Conservation (phyloP, 2,329 filamentous ascomycete genomes). For the Trichoderma atrobrunneum region DNA sequence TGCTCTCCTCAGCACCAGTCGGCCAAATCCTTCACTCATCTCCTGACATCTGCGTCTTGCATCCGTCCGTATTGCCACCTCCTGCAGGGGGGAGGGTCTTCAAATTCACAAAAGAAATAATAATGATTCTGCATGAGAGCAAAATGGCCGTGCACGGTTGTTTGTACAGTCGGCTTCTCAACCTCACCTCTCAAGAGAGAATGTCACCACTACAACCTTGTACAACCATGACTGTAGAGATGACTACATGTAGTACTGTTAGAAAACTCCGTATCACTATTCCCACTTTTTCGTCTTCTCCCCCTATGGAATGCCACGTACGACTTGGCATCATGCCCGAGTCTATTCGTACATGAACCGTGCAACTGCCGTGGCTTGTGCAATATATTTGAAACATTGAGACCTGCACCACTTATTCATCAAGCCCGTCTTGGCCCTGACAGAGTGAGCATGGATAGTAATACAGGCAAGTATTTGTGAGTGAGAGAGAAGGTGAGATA, state of each 20-base stretch:
- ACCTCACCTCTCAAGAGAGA: background rate
- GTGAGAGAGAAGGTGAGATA: background rate
- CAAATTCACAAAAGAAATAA: background rate
- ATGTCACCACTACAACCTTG: background rate
- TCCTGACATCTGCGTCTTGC: background rate
- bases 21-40: background rate
- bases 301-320: background rate
- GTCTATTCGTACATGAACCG: background rate
- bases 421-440: background rate
- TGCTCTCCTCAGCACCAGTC: background rate
- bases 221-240: background rate
- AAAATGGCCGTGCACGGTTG: background rate
- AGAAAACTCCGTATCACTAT: background rate
- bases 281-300: background rate
- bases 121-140: background rate
- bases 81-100: background rate
- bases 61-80: background rate
- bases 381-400: background rate
- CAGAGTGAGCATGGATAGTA: background rate
- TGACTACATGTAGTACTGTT: background rate
- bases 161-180: background rate
- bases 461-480: background rate
- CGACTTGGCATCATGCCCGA: background rate
- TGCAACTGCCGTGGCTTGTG: conserved; percentile 5
- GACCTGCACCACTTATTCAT: background rate